These are phyloP conservation scores for Rhynchospora breviuscula DNA, from an alignment of 176 grass and related monocot genomes.

Conservation along the genomic window DNA sequence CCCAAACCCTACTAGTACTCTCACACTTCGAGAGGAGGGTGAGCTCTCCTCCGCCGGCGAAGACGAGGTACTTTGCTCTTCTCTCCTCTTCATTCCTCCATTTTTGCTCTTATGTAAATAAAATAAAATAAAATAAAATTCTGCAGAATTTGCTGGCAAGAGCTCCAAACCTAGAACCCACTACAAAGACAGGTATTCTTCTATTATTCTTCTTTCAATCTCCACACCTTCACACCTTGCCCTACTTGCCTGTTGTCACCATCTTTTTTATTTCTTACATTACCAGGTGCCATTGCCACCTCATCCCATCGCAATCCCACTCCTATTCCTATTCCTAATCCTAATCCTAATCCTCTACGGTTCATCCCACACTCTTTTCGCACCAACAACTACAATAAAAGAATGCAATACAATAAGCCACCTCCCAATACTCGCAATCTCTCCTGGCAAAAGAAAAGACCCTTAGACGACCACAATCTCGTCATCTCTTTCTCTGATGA, in stretches of 20 bases:
- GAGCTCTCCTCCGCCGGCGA: slow-evolving; percentile 59
- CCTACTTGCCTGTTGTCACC: too few species aligned
- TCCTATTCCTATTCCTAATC: slow-evolving; percentile 28
- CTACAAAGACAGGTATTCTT: slow-evolving; percentile 14
- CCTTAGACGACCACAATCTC: slow-evolving; percentile 61
- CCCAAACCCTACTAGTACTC: too few species aligned
- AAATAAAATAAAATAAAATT: too few species aligned
- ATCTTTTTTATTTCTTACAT: slow-evolving; percentile 20
- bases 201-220: not conserved
- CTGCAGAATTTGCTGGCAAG: not conserved
- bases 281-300: slow-evolving; percentile 37
- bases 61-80: slow-evolving; percentile 38
- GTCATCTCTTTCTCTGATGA: slow-evolving; percentile 93
- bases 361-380: slow-evolving; percentile 20
- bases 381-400: slow-evolving; percentile 45
- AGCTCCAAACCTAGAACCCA: slow-evolving; percentile 12
- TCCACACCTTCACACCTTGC: too few species aligned
- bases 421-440: slow-evolving; percentile 56
- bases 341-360: slow-evolving; percentile 28
- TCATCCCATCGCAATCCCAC: slow-evolving; percentile 25
- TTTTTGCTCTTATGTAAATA: not conserved
- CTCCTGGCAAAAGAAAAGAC: slow-evolving; percentile 60
- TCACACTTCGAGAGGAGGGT: slow-evolving; percentile 44
- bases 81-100: too few species aligned
- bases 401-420: slow-evolving; percentile 54